Evolutionary conservation across 2,329 filamentous ascomycete species (phyloP).

Genomic region (Rhynchosporium graminicola): DNA sequence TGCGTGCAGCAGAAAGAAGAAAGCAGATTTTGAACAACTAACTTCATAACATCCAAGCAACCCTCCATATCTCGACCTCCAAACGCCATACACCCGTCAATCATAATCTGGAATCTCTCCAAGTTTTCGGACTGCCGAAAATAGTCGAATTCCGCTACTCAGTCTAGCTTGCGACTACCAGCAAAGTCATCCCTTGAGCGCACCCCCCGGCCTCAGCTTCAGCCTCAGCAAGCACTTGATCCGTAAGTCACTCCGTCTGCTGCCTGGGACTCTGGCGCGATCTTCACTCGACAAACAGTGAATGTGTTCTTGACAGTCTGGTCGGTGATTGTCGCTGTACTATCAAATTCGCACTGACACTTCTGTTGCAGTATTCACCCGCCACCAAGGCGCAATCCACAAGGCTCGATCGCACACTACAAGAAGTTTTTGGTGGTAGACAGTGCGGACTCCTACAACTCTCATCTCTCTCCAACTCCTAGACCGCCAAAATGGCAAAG

Average conservation of each 20-base stretch:
- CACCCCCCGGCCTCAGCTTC: conserved; percentile 19
- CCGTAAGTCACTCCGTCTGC: conserved; percentile 19
- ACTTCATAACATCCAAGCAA: conserved; percentile 1
- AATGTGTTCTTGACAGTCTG: background rate
- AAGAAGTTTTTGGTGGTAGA: conserved; percentile 12
- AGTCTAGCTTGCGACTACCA: conserved; percentile 3
- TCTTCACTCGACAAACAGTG: background rate
- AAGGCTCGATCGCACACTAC: conserved; percentile 10
- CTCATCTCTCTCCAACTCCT: conserved; percentile 19
- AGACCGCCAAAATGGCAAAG: conserved; percentile 65
- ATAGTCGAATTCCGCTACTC: background rate
- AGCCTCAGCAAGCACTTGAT: conserved; percentile 23
- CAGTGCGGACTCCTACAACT: conserved; percentile 12
- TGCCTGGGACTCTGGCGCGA: conserved; percentile 14
- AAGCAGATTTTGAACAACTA: conserved; percentile 6
- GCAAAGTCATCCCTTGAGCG: conserved; percentile 11
- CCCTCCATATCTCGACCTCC: background rate
- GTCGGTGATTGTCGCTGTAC: conserved; percentile 4
- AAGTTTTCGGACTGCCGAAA: background rate
- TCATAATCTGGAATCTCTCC: background rate
- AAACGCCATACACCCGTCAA: background rate
- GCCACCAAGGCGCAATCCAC: conserved; percentile 12
- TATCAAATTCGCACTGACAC: conserved; percentile 11
- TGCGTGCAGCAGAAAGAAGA: conserved; percentile 3
- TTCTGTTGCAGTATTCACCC: conserved; percentile 12